Percentiles rank a stretch among this genome's conserved stretches.
phyloP scores from a whole-genome alignment of 2,329 filamentous ascomycete species.

The Ambrosiella xylebori region DNA sequence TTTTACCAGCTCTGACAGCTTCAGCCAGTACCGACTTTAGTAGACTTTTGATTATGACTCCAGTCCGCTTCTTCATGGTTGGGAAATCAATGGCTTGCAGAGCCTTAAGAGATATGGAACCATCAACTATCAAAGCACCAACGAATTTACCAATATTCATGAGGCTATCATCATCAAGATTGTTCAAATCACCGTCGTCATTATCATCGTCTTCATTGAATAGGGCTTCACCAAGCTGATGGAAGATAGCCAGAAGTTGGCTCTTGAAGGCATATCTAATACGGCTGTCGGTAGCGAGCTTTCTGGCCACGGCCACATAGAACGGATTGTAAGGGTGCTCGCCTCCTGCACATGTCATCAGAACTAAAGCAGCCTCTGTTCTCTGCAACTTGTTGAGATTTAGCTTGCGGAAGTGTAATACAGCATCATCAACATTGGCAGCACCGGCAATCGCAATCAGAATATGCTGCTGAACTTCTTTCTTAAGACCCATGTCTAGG shows the following conservation, averaged over 20 bases:
- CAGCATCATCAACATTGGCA: constrained; percentile 67
- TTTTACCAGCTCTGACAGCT: constrained; percentile 28
- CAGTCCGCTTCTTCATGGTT: constrained; percentile 59
- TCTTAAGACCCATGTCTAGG: constrained; percentile 69
- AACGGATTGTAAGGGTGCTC: constrained; percentile 83
- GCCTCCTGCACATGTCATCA: constrained; percentile 71
- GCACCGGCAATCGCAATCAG: constrained; percentile 84
- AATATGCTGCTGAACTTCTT: constrained; percentile 71
- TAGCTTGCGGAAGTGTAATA: constrained; percentile 62
- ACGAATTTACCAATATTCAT: constrained; percentile 38
- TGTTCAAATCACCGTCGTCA: constrained; percentile 29
- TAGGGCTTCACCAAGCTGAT: constrained; percentile 64
- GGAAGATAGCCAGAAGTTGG: constrained; percentile 71
- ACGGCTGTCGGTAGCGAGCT: constrained; percentile 57
- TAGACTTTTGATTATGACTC: constrained; percentile 63
- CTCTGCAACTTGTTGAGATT: constrained; percentile 74
- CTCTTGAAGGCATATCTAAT: constrained; percentile 77
- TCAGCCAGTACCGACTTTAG: constrained; percentile 59
- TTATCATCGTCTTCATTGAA: constrained; percentile 47
- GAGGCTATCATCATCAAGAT: constrained; percentile 32
- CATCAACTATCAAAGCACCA: constrained; percentile 31
- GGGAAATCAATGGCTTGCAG: constrained; percentile 61
- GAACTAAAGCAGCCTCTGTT: constrained; percentile 68
- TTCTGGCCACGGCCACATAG: constrained; percentile 70
- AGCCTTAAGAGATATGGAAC: constrained; percentile 29